phyloP scores from a whole-genome alignment of 208 protist genomes.

The Willaertia magna region DNA sequence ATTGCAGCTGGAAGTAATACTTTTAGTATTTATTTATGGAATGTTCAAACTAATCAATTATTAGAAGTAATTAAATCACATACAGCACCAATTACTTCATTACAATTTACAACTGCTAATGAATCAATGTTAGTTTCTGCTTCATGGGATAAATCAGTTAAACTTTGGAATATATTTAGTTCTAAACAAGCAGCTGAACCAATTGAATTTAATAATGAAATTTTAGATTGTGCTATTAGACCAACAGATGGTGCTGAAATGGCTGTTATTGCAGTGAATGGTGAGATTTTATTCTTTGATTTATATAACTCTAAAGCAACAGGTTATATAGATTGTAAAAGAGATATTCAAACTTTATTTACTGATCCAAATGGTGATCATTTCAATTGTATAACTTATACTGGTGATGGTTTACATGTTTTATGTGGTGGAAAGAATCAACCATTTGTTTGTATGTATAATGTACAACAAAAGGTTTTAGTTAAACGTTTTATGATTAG shows the following conservation, averaged over 20 bases:
- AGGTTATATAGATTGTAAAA: neutral
- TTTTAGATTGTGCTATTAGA: neutral
- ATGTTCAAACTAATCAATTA: conserved; percentile 19
- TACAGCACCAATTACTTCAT: neutral
- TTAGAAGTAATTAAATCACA: conserved; percentile 18
- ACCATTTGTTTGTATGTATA: conserved; percentile 19
- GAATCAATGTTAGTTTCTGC: neutral
- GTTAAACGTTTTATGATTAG: neutral
- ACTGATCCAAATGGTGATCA: neutral
- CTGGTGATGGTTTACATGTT: neutral
- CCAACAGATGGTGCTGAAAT: conserved; percentile 8
- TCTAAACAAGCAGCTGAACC: neutral
- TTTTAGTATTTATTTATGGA: conserved; percentile 18
- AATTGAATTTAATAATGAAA: conserved; percentile 2
- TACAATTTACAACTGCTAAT: neutral
- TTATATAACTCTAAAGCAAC: neutral
- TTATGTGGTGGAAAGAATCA: neutral
- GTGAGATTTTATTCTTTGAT: conserved; percentile 7
- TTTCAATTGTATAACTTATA: neutral
- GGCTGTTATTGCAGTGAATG: neutral
- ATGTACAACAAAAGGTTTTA: conserved; percentile 9
- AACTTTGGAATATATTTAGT: conserved; percentile 16
- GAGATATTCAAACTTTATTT: neutral
- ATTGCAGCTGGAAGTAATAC: neutral
- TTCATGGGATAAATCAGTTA: conserved; percentile 20